phyloP scores from a whole-genome alignment of 2,329 filamentous ascomycete species.

The Zopfia rhizophila region DNA sequence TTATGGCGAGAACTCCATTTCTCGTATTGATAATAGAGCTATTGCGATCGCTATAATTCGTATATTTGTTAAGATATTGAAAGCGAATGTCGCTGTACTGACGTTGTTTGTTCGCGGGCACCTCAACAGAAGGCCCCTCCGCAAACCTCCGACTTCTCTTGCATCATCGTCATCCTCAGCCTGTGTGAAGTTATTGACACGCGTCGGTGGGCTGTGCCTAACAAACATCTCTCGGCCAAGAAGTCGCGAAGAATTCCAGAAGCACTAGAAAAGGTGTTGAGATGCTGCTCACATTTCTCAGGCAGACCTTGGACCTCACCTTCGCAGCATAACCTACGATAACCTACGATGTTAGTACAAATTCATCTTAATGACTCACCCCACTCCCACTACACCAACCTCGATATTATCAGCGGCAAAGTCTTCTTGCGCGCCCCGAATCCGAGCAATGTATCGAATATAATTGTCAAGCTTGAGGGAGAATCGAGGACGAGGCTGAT shows the following conservation, averaged over 20 bases:
- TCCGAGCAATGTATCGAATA: slow-evolving; percentile 60
- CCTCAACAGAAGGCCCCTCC: too few relatives aligned
- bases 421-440: slow-evolving; percentile 57
- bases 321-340: slow-evolving; percentile 3
- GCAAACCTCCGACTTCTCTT: slow-evolving; percentile 2
- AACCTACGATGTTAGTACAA: slow-evolving; percentile 39
- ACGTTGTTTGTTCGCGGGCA: too few relatives aligned
- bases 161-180: slow-evolving; percentile 4
- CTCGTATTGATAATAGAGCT: too few relatives aligned
- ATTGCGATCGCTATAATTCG: too few relatives aligned
- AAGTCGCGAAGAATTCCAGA: slow-evolving; percentile 13
- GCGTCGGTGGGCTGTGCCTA: slow-evolving; percentile 32
- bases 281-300: slow-evolving; percentile 33
- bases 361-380: slow-evolving; percentile 67
- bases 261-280: slow-evolving; percentile 28
- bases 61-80: too few relatives aligned
- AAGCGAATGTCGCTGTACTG: too few relatives aligned
- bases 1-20: too few relatives aligned
- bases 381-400: slow-evolving; percentile 80
- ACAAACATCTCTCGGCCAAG: slow-evolving; percentile 17
- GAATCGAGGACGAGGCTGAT: slow-evolving; percentile 76
- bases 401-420: slow-evolving; percentile 75
- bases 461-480: slow-evolving; percentile 85
- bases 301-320: slow-evolving; percentile 23
- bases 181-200: slow-evolving; percentile 9